These are phyloP conservation scores for Kwoniella heveanensis DNA, from an alignment of 768 basidiomycete species.

Conservation along the genomic window DNA sequence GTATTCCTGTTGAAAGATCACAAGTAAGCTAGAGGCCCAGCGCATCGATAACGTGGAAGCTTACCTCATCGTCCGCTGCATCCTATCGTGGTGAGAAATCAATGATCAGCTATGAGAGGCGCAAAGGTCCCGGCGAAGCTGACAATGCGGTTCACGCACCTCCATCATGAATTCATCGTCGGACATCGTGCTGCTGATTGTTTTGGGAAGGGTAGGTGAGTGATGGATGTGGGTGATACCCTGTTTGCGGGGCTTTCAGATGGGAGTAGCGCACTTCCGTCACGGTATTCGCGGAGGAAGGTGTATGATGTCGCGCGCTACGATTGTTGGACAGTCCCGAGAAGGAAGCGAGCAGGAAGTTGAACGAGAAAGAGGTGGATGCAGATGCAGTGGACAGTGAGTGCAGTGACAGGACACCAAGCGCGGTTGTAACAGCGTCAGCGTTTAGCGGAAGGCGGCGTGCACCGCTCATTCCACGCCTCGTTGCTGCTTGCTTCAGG, in stretches of 20 bases:
- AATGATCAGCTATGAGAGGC: conserved; percentile 9
- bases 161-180: conserved; percentile 59
- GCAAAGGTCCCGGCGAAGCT: no score
- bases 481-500: not conserved
- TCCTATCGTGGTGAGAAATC: conserved; percentile 34
- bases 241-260: no score
- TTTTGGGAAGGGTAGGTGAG: no score
- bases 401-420: not conserved
- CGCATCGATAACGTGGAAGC: not conserved
- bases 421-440: conserved; percentile 10
- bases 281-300: no score
- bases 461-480: not conserved
- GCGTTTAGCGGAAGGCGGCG: conserved; percentile 1
- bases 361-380: not conserved
- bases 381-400: conserved; percentile 1
- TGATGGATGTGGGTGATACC: no score
- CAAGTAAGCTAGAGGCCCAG: no score
- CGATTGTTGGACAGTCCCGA: no score
- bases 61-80: conserved; percentile 56
- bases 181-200: conserved; percentile 46
- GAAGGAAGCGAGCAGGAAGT: not conserved
- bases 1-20: no score
- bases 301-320: no score
- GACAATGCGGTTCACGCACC: conserved; percentile 33
- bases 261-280: no score